A percentile compares a stretch with the other conserved stretches of the same genome.
Conservation (phyloP, 2,329 filamentous ascomycete species). For the Colletotrichum echinochloae region DNA sequence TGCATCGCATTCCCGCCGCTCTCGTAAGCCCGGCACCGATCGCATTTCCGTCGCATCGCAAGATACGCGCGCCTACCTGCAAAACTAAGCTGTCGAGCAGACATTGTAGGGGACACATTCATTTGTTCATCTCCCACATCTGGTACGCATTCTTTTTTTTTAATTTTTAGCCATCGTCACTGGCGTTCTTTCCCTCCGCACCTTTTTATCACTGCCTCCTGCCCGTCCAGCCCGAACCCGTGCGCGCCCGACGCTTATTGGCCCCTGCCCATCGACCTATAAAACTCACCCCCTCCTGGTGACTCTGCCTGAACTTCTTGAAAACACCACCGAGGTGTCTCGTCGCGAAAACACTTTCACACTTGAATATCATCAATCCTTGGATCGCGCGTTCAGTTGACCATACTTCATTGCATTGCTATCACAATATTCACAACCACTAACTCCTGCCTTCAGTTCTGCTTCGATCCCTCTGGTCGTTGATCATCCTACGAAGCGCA, state of each 20-base stretch:
- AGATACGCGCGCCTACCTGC: constrained; percentile 13
- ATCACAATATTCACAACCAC: background rate
- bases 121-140: constrained; percentile 94
- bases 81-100: constrained; percentile 48
- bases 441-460: constrained; percentile 43
- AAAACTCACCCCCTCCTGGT: background rate
- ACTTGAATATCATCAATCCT: background rate
- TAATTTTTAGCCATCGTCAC: constrained; percentile 42
- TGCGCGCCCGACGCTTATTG: background rate
- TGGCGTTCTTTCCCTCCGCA: background rate
- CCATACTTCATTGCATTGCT: background rate
- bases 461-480: constrained; percentile 36
- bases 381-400: background rate
- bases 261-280: background rate
- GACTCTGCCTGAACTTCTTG: background rate
- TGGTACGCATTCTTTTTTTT: constrained; percentile 60
- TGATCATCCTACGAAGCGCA: constrained; percentile 41
- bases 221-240: background rate
- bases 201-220: background rate
- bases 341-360: background rate
- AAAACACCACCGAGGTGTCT: background rate
- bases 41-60: constrained; percentile 14
- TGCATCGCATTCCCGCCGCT: constrained; percentile 12
- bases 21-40: constrained; percentile 10
- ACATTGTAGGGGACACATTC: constrained; percentile 88